A percentile compares a stretch with the other conserved stretches of the same genome.
phyloP scores from a whole-genome alignment of 805 yeast genomes.

The Spencermartinsiella europaea region DNA sequence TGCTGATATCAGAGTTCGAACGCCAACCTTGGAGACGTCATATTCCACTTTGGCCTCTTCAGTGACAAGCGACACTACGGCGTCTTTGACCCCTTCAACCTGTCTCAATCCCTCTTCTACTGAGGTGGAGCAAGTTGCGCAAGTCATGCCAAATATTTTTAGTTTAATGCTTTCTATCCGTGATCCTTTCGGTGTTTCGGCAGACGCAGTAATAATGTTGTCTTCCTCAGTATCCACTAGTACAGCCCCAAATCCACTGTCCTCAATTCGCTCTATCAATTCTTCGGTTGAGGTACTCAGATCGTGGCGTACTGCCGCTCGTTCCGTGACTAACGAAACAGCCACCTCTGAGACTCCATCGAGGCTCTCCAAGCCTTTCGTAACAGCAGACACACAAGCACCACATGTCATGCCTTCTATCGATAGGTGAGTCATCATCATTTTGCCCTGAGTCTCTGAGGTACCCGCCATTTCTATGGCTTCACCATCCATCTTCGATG shows the following conservation, averaged over 20 bases:
- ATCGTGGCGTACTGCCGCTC: conserved; percentile 54
- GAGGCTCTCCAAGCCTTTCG: conserved; percentile 44
- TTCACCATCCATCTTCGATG: too few relatives aligned
- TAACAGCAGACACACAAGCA: conserved; percentile 69
- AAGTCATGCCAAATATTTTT: conserved; percentile 56
- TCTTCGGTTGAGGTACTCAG: conserved; percentile 30
- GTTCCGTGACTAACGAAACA: conserved; percentile 73
- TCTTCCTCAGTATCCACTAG: conserved; percentile 1
- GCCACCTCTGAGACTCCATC: conserved; percentile 50
- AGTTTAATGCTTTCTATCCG: conserved; percentile 26
- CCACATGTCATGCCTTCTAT: conserved; percentile 89
- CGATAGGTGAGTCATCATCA: conserved; percentile 12
- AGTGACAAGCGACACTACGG: conserved; percentile 47
- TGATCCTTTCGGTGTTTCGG: background rate
- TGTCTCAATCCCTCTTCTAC: conserved; percentile 44
- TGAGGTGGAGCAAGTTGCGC: conserved; percentile 48
- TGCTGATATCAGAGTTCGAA: conserved; percentile 53
- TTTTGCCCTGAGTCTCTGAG: conserved; percentile 14
- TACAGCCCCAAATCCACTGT: conserved; percentile 65
- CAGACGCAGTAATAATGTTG: background rate
- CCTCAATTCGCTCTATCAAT: conserved; percentile 57
- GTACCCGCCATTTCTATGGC: too few relatives aligned
- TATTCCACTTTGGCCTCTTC: conserved; percentile 52
- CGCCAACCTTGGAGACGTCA: conserved; percentile 46
- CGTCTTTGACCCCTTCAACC: conserved; percentile 45